These are phyloP conservation scores for Rubia occidens DNA, from an alignment of 305 asterid genomes.

Conservation along the genomic window DNA sequence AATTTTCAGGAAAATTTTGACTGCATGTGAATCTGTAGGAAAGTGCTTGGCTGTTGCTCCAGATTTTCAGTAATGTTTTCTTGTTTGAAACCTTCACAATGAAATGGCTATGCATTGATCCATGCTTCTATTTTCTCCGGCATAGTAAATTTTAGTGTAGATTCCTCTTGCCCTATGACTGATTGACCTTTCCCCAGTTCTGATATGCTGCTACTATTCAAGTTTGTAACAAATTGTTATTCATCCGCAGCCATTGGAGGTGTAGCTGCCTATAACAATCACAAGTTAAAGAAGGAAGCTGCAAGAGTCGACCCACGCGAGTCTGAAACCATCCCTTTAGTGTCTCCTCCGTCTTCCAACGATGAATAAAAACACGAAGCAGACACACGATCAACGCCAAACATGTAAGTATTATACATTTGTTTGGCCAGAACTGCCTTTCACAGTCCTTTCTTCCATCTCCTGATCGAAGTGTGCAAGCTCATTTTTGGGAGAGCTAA, in stretches of 20 bases:
- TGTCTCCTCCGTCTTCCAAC: conserved; percentile 22
- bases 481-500: conserved; percentile 9
- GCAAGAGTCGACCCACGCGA: conserved; percentile 25
- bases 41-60: not conserved
- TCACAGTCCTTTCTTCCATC: conserved; percentile 11
- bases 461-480: not conserved
- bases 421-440: not conserved
- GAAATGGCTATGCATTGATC: not conserved
- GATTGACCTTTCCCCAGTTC: not conserved
- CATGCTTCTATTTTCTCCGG: not conserved
- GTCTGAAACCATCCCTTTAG: conserved; percentile 26
- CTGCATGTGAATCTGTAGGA: not conserved
- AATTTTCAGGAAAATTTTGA: not conserved
- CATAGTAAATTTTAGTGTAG: not conserved
- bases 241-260: conserved; percentile 75
- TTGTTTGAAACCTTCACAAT: not conserved
- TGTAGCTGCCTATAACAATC: conserved; percentile 88
- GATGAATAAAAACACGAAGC: not conserved
- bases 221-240: not conserved
- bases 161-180: not conserved
- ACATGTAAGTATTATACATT: not conserved
- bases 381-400: not conserved
- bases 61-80: not conserved
- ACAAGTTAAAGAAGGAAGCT: conserved; percentile 75
- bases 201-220: not conserved